Evolutionary conservation across 2,329 filamentous ascomycete species (phyloP).

Genomic region (Cercospora zeina): DNA sequence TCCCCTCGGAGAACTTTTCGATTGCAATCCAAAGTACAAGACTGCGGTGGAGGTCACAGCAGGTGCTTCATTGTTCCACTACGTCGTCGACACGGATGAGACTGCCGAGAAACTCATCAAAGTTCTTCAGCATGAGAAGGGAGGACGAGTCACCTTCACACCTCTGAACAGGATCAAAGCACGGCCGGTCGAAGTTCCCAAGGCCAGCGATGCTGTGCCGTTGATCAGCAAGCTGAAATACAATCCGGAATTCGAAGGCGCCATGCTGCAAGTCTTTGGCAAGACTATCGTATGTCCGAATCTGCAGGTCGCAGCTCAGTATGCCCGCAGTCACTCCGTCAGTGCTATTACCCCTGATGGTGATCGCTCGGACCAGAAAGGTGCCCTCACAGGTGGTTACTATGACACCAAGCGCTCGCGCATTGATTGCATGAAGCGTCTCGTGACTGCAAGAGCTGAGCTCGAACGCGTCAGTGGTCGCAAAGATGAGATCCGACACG

Average conservation of each 20-base stretch:
- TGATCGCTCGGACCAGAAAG: slow-evolving; percentile 91
- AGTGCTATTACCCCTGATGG: slow-evolving; percentile 93
- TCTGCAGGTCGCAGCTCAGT: slow-evolving; percentile 81
- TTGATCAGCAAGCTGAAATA: slow-evolving; percentile 83
- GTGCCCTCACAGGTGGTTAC: slow-evolving; percentile 91
- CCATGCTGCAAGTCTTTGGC: slow-evolving; percentile 93
- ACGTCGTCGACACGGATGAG: slow-evolving; percentile 87
- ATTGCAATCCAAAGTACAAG: slow-evolving; percentile 40
- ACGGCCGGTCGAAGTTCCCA: slow-evolving; percentile 72
- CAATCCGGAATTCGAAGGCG: slow-evolving; percentile 73
- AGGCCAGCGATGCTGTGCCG: slow-evolving; percentile 82
- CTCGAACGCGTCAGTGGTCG: slow-evolving; percentile 67
- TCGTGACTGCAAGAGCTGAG: slow-evolving; percentile 72
- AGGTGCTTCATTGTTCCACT: slow-evolving; percentile 90
- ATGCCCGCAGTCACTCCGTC: slow-evolving; percentile 86
- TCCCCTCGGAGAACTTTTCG: slow-evolving; percentile 87
- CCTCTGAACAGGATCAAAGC: slow-evolving; percentile 79
- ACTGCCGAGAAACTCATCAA: slow-evolving; percentile 82
- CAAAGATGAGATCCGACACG: slow-evolving; percentile 63
- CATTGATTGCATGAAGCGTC: slow-evolving; percentile 76
- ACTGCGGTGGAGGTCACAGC: slow-evolving; percentile 58
- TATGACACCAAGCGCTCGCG: slow-evolving; percentile 84
- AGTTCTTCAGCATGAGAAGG: slow-evolving; percentile 72
- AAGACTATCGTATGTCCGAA: slow-evolving; percentile 94
- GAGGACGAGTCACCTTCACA: slow-evolving; percentile 91